A percentile compares a stretch with the other conserved stretches of the same genome.
Evolutionary conservation across 1,284 basidiomycete genomes (phyloP).

Genomic region (Dichomitus squalens): DNA sequence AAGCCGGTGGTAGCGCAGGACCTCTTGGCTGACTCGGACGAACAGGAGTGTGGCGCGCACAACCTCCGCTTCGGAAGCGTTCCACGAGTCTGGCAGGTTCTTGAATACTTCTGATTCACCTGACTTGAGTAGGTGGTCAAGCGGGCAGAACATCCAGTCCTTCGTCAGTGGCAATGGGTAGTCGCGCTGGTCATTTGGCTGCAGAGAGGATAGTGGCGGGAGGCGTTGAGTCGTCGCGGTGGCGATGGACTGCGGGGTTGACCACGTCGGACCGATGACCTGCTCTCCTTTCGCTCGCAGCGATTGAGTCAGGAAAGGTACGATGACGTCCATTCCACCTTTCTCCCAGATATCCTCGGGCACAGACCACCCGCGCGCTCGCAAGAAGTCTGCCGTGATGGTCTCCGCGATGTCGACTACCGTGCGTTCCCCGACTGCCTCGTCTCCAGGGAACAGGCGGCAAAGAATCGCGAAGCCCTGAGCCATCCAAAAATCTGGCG

Average conservation of each 20-base stretch:
- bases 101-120: constrained; percentile 75
- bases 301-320: constrained; percentile 60
- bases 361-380: constrained; percentile 37
- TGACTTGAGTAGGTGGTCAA: constrained; percentile 85
- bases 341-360: constrained; percentile 51
- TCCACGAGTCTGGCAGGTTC: constrained; percentile 74
- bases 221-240: constrained; percentile 56
- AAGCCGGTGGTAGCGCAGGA: constrained; percentile 46
- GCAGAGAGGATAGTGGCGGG: constrained; percentile 39
- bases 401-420: constrained; percentile 41
- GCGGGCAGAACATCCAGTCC: constrained; percentile 76
- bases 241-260: constrained; percentile 56
- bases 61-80: constrained; percentile 80
- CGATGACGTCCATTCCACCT: constrained; percentile 50
- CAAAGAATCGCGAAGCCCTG: constrained; percentile 60
- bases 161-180: constrained; percentile 64
- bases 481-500: constrained; percentile 62
- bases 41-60: constrained; percentile 53
- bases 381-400: constrained; percentile 45
- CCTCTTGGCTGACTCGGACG: constrained; percentile 30
- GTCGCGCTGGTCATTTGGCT: constrained; percentile 20
- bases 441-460: constrained; percentile 67
- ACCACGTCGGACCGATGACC: constrained; percentile 48
- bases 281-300: constrained; percentile 37
- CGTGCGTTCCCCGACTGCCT: constrained; percentile 47